phyloP scores from a whole-genome alignment of 331 rosid genomes.

The Rosa hybrid region DNA sequence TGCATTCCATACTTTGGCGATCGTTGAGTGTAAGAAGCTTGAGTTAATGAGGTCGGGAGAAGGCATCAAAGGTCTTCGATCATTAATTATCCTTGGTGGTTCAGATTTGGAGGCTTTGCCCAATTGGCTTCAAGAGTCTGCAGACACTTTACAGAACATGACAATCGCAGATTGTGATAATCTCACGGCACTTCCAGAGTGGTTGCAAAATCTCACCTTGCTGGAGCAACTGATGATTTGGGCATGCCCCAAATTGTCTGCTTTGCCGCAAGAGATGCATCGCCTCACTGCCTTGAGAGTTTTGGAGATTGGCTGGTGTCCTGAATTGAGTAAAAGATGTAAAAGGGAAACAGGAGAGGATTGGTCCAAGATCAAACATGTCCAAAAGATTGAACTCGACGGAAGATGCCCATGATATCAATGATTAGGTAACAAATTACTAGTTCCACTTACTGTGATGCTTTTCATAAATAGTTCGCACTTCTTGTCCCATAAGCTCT shows the following conservation, averaged over 20 bases:
- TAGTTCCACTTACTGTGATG: neutral
- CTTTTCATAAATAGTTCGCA: too few relatives aligned
- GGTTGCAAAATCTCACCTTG: neutral
- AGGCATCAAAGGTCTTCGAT: neutral
- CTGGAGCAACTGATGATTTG: neutral
- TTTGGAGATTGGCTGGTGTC: neutral
- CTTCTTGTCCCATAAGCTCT: too few relatives aligned
- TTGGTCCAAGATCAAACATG: constrained; percentile 9
- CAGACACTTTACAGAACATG: neutral
- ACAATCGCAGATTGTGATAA: fast-evolving
- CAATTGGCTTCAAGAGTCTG: neutral
- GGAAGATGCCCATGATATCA: too few relatives aligned
- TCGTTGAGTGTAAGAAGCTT: neutral
- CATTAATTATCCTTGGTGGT: fast-evolving
- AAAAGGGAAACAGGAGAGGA: constrained; percentile 16
- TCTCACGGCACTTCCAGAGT: neutral
- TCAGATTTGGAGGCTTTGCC: neutral
- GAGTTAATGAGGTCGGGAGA: neutral
- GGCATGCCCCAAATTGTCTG: neutral
- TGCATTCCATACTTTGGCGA: neutral
- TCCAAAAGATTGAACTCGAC: neutral
- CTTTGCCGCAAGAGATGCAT: neutral
- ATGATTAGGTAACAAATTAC: neutral
- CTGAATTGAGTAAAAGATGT: neutral
- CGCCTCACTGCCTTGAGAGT: neutral